phyloP scores from a whole-genome alignment of 805 yeast species.

The Barnettozyma vustinii region DNA sequence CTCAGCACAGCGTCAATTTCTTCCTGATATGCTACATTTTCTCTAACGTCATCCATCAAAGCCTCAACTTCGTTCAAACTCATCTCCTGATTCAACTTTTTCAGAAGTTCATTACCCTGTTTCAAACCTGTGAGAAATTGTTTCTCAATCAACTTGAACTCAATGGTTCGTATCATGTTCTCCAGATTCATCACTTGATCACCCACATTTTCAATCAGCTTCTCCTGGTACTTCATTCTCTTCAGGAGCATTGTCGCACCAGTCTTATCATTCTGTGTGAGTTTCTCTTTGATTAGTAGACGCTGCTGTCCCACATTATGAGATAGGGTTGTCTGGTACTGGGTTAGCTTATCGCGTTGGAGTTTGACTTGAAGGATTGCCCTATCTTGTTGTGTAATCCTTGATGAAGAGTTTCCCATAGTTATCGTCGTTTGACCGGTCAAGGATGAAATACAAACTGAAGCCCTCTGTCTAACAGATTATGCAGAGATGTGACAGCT shows the following conservation, averaged over 20 bases:
- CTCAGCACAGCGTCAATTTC: constrained; percentile 55
- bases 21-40: constrained; percentile 73
- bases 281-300: constrained; percentile 26
- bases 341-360: constrained; percentile 80
- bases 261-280: constrained; percentile 27
- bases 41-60: constrained; percentile 79
- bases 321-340: constrained; percentile 52
- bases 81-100: constrained; percentile 72
- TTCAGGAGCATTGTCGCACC: constrained; percentile 68
- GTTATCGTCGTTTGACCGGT: not conserved
- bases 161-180: constrained; percentile 71
- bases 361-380: constrained; percentile 83
- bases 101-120: constrained; percentile 75
- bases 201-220: constrained; percentile 62
- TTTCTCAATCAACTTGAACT: constrained; percentile 82
- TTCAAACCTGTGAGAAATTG: constrained; percentile 77
- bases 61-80: constrained; percentile 72
- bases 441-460: not conserved
- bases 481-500: not conserved
- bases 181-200: constrained; percentile 78
- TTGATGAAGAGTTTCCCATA: constrained; percentile 28
- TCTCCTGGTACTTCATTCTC: constrained; percentile 77
- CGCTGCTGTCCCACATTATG: constrained; percentile 57
- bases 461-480: too few species aligned
- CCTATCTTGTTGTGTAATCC: constrained; percentile 76